A percentile compares a stretch with the other conserved stretches of the same genome.
Conservation (phyloP, 495 filamentous ascomycete species). For the Collariella sp. region DNA sequence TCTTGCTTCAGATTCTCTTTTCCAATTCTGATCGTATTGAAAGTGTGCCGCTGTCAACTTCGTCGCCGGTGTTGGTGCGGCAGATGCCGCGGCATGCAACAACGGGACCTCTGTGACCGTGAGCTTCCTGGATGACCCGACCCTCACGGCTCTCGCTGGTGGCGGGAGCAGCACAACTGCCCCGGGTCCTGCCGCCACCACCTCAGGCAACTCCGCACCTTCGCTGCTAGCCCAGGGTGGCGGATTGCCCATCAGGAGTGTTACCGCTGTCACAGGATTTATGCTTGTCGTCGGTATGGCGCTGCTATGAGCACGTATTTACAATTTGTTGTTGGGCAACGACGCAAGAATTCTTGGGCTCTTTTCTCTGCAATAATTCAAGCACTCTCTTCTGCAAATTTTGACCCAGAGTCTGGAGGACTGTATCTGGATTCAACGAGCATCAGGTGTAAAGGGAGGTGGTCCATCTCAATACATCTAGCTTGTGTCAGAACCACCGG, state of each 20-base stretch:
- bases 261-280: neutral
- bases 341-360: no score
- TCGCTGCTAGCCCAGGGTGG: constrained; percentile 1
- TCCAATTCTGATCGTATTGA: neutral
- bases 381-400: no score
- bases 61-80: constrained; percentile 30
- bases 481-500: no score
- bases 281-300: constrained; percentile 12
- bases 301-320: neutral
- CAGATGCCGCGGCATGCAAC: constrained; percentile 25
- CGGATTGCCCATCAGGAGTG: neutral
- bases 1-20: neutral
- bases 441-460: no score
- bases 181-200: constrained; percentile 15
- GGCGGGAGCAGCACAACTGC: constrained; percentile 2
- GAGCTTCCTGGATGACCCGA: constrained; percentile 27
- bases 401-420: no score
- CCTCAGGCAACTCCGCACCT: constrained; percentile 10
- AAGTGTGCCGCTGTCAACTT: constrained; percentile 47
- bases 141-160: constrained; percentile 25
- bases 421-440: no score
- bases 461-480: no score
- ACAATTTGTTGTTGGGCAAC: no score
- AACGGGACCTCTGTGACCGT: constrained; percentile 36
- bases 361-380: no score